These are phyloP conservation scores for Benincasa hispida DNA, from an alignment of 306 rosid species.

Conservation along the genomic window DNA sequence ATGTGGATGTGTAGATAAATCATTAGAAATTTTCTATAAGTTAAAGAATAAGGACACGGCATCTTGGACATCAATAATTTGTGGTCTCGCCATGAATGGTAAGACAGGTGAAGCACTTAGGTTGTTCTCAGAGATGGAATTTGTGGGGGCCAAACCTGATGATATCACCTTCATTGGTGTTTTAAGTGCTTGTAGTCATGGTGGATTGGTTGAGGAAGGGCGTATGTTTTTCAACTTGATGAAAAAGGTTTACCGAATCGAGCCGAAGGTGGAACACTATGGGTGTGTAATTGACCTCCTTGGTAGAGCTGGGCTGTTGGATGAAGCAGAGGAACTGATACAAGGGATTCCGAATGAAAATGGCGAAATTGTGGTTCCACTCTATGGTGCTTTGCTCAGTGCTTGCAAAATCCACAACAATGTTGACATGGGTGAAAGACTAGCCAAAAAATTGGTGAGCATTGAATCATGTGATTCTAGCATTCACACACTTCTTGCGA, in stretches of 20 bases:
- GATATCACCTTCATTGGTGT: conserved; percentile 48
- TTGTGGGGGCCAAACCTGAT: conserved; percentile 42
- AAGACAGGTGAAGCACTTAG: conserved; percentile 42
- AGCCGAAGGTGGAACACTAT: conserved; percentile 58
- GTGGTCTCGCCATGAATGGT: conserved; percentile 66
- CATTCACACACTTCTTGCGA: conserved; percentile 50
- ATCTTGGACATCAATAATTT: conserved; percentile 60
- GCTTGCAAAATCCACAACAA: conserved; percentile 60
- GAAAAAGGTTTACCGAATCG: conserved; percentile 25
- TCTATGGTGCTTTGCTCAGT: conserved; percentile 58
- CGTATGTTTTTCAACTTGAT: conserved; percentile 37
- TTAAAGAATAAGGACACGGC: conserved; percentile 45
- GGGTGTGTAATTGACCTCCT: conserved; percentile 62
- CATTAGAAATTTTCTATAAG: conserved; percentile 42
- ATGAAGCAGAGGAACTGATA: conserved; percentile 57
- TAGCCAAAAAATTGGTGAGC: conserved; percentile 31
- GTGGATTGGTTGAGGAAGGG: conserved; percentile 59
- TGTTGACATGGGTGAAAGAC: conserved; percentile 55
- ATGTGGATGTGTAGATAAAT: conserved; percentile 49
- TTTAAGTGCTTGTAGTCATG: conserved; percentile 56
- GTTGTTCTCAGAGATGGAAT: conserved; percentile 47
- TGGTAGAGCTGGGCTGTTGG: conserved; percentile 54
- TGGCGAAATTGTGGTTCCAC: conserved; percentile 28
- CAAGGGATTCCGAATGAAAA: conserved; percentile 29
- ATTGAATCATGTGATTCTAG: conserved; percentile 44